Evolutionary conservation across 83 land plant genomes (phyloP).

Genomic region (Thuja plicata): DNA sequence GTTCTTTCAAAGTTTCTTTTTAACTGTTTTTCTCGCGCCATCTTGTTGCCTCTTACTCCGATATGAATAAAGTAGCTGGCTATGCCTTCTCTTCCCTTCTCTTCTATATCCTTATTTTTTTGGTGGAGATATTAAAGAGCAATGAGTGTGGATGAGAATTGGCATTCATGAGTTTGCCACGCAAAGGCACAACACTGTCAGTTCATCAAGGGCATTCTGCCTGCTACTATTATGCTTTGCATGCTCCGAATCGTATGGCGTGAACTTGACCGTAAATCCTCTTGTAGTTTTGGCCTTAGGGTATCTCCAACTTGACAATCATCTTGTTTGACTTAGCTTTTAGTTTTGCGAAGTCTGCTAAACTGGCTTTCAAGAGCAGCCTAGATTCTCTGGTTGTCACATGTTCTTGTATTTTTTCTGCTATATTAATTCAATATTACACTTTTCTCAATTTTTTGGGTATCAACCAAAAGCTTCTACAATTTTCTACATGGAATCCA

Average conservation of each 20-base stretch:
- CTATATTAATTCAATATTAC: not conserved
- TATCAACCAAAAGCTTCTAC: not conserved
- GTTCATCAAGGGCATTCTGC: not conserved
- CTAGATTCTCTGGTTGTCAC: not conserved
- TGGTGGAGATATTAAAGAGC: too few relatives aligned
- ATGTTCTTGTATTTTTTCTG: not conserved
- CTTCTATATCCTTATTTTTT: too few relatives aligned
- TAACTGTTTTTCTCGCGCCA: too few relatives aligned
- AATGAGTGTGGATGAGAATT: too few relatives aligned
- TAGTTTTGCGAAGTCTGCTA: not conserved
- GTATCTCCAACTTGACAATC: not conserved
- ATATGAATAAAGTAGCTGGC: too few relatives aligned
- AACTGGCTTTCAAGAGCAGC: not conserved
- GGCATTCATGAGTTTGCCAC: too few relatives aligned
- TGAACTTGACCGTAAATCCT: not conserved
- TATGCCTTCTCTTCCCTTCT: too few relatives aligned
- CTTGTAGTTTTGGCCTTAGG: not conserved
- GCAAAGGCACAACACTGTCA: not conserved
- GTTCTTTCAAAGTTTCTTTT: too few relatives aligned
- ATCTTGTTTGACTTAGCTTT: not conserved
- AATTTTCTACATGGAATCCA: not conserved
- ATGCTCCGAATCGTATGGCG: not conserved
- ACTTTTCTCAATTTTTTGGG: not conserved
- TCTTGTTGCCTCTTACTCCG: too few relatives aligned
- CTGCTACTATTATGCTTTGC: not conserved